Conservation (phyloP, 495 filamentous ascomycete genomes). For the Hypoxylon trugodes region DNA sequence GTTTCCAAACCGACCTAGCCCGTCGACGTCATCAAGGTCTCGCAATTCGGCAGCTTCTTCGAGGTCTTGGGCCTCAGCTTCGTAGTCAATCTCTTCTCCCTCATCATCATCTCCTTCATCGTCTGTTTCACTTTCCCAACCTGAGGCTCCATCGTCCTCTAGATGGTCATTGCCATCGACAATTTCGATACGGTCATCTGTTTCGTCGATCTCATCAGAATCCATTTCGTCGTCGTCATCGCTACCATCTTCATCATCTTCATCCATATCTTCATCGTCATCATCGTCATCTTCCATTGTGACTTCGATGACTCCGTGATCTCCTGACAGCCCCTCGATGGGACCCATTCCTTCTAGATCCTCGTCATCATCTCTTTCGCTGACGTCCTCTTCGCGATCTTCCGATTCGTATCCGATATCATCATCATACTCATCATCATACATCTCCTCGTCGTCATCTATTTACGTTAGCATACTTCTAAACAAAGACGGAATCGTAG, state of each 20-base stretch:
- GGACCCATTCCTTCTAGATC: conserved; percentile 77
- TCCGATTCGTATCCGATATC: conserved; percentile 87
- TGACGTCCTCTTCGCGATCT: conserved; percentile 87
- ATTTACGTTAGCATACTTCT: conserved; percentile 40
- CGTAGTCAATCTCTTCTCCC: conserved; percentile 57
- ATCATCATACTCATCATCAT: conserved; percentile 82
- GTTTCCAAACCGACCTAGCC: conserved; percentile 59
- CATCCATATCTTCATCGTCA: conserved; percentile 72
- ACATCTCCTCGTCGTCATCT: conserved; percentile 79
- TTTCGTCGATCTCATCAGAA: conserved; percentile 60
- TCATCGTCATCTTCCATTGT: conserved; percentile 82
- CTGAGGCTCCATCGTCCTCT: conserved; percentile 60
- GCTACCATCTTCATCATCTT: conserved; percentile 64
- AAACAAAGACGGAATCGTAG: neutral
- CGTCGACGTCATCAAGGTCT: conserved; percentile 49
- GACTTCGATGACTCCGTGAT: conserved; percentile 79
- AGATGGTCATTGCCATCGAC: conserved; percentile 63
- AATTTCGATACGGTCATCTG: conserved; percentile 64
- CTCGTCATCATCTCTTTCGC: conserved; percentile 84
- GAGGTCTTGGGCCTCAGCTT: conserved; percentile 54
- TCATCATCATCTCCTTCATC: conserved; percentile 65
- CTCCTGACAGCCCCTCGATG: conserved; percentile 85
- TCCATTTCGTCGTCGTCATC: conserved; percentile 60
- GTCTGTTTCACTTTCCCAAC: conserved; percentile 66
- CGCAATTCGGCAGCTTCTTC: conserved; percentile 50